These are phyloP conservation scores for Backusella macrospora DNA, from an alignment of 192 early-diverging fungal genomes.

Conservation along the genomic window DNA sequence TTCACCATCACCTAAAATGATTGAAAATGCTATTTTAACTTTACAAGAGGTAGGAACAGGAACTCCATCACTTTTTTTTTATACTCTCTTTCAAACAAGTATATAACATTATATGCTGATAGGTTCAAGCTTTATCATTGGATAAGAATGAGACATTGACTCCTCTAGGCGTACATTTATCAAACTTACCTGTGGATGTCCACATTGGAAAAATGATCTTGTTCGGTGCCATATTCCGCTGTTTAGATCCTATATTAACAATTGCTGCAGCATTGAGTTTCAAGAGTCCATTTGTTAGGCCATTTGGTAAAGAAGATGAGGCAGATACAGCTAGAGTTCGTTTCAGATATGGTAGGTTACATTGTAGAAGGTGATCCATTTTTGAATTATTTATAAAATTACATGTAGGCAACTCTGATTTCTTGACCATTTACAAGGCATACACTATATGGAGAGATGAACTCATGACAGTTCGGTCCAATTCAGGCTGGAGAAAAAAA, in stretches of 20 bases:
- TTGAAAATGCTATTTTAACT: slow-evolving; percentile 52
- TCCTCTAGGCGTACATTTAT: slow-evolving; percentile 62
- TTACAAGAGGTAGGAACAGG: slow-evolving; percentile 48
- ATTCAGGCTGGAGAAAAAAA: slow-evolving; percentile 15
- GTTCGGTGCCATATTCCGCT: slow-evolving; percentile 64
- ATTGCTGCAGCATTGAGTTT: slow-evolving; percentile 61
- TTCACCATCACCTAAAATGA: slow-evolving; percentile 51
- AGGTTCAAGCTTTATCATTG: slow-evolving; percentile 50
- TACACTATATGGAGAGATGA: slow-evolving; percentile 53
- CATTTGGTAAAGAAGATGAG: slow-evolving; percentile 56
- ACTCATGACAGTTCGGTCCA: slow-evolving; percentile 25
- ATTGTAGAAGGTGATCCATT: neutral
- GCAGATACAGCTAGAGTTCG: slow-evolving; percentile 45
- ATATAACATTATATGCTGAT: slow-evolving; percentile 9
- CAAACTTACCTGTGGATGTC: slow-evolving; percentile 68
- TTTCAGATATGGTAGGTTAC: slow-evolving; percentile 43
- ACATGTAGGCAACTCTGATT: slow-evolving; percentile 46
- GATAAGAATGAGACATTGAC: slow-evolving; percentile 49
- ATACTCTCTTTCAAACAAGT: neutral
- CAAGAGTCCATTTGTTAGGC: slow-evolving; percentile 45
- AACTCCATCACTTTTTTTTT: slow-evolving; percentile 29
- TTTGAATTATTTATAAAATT: slow-evolving; percentile 11
- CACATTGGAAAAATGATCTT: slow-evolving; percentile 73
- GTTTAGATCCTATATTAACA: slow-evolving; percentile 64
- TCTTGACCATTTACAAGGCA: slow-evolving; percentile 55